These are phyloP conservation scores for Pleurotus tuber-regium DNA, from an alignment of 768 basidiomycete species.

Conservation along the genomic window DNA sequence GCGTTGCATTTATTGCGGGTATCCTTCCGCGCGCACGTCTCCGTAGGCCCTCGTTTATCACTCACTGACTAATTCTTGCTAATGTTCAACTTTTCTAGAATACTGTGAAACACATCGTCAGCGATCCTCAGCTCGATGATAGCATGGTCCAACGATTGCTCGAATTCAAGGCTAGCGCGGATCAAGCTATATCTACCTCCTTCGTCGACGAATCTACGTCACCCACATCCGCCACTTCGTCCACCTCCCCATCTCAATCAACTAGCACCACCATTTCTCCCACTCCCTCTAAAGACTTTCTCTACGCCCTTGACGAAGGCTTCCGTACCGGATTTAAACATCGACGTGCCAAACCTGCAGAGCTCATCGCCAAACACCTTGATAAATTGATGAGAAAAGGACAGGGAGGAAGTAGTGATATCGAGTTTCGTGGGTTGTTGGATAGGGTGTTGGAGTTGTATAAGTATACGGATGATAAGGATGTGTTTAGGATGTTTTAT, in stretches of 20 bases:
- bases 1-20: constrained; percentile 50
- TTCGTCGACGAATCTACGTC: constrained; percentile 45
- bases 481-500: constrained; percentile 93
- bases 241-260: constrained; percentile 16
- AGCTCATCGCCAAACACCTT: constrained; percentile 90
- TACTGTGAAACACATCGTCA: constrained; percentile 63
- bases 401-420: constrained; percentile 65
- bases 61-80: not conserved
- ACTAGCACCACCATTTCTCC: constrained; percentile 31
- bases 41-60: constrained; percentile 35
- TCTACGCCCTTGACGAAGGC: constrained; percentile 67
- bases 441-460: constrained; percentile 73
- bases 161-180: constrained; percentile 59
- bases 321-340: constrained; percentile 74
- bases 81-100: constrained; percentile 32
- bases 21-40: constrained; percentile 62
- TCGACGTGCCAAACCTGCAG: constrained; percentile 80
- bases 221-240: constrained; percentile 15
- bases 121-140: constrained; percentile 60
- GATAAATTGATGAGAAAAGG: constrained; percentile 87
- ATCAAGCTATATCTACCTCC: constrained; percentile 44
- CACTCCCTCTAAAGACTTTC: constrained; percentile 52
- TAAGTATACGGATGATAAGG: constrained; percentile 87
- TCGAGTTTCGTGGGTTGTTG: constrained; percentile 58
- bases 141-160: constrained; percentile 76